A percentile compares a stretch with the other conserved stretches of the same genome.
phyloP scores from a whole-genome alignment of 2,329 filamentous ascomycete species.

The Alternaria atra region DNA sequence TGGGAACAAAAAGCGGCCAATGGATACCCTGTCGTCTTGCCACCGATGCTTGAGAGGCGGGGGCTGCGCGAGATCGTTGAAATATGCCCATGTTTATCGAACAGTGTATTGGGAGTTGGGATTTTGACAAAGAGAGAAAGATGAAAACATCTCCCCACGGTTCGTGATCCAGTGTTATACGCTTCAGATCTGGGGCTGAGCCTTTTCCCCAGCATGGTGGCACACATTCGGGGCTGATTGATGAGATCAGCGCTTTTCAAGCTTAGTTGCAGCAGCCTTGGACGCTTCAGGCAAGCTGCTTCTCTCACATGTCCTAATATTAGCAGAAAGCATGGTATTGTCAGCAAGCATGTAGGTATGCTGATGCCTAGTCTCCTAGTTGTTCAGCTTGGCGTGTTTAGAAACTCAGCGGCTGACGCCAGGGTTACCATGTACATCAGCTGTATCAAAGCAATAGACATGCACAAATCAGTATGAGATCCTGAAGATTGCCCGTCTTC shows the following conservation, averaged over 20 bases:
- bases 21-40: constrained; percentile 9
- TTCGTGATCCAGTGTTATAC: constrained; percentile 14
- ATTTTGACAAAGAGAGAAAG: background rate
- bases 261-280: constrained; percentile 23
- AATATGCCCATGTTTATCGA: constrained; percentile 17
- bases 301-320: constrained; percentile 9
- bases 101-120: background rate
- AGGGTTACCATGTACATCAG: constrained; percentile 10
- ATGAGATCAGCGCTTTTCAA: constrained; percentile 20
- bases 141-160: background rate
- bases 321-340: constrained; percentile 18
- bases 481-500: constrained; percentile 2
- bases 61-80: constrained; percentile 9
- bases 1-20: constrained; percentile 34
- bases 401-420: constrained; percentile 1
- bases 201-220: constrained; percentile 18
- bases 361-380: constrained; percentile 1
- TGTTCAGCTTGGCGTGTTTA: constrained; percentile 3
- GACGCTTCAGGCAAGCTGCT: constrained; percentile 16
- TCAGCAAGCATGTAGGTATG: constrained; percentile 10
- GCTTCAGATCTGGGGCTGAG: constrained; percentile 17
- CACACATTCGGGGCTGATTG: constrained; percentile 17
- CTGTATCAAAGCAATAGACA: background rate
- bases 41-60: constrained; percentile 14
- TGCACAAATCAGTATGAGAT: background rate